Base-by-base conservation (phyloP, 2,329 filamentous ascomycete species). In the Hymenoscyphus repandus region DNA sequence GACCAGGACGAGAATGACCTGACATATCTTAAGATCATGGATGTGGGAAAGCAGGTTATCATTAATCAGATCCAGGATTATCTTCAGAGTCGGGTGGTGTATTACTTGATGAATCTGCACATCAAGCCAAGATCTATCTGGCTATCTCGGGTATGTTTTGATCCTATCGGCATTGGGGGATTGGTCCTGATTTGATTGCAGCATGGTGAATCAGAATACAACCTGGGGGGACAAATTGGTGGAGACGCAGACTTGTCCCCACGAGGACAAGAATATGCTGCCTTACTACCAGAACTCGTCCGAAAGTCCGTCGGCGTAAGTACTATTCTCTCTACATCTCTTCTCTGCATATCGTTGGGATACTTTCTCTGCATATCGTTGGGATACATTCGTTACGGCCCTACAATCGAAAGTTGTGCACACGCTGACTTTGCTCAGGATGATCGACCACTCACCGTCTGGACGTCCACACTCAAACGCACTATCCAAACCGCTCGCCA, bases 51-150 rank as follows among this genome's bases (percentile, higher is more conserved):
- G 60, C 90, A 95, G 65, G 91, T 97, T 66, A 93, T 97, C 65
- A 97, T 99, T 79, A 99, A 97, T 72, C 85, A 88, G 66, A 96
- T 99, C 64, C 86, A 90, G 66, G 93, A 99, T 70, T 99, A 99
- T 66, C 77, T 99, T 27, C 93, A 96, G 68, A 96, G 90, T 68
- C 85, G 93, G 51, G 85, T 99, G 40, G 92, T 99, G 41, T 99
- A 99, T 71, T 99, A 96, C 68, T 82, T 97, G 52, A 96, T 97
- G 85, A 99, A 97, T 68, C 77, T 99, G 36, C 93, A 99, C 72
- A 99, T 99, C 69, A 92, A 92, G 58, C 92, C 92, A 15, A 83
- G 93, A 50, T 95, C 90, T 3, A 95, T 99, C 59, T 99, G 93
- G 93, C 74, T 99, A 46, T 97, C 93, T 59, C 79, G 93, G 57